Conservation (phyloP, 768 basidiomycete species). For the Phaffia australis region DNA sequence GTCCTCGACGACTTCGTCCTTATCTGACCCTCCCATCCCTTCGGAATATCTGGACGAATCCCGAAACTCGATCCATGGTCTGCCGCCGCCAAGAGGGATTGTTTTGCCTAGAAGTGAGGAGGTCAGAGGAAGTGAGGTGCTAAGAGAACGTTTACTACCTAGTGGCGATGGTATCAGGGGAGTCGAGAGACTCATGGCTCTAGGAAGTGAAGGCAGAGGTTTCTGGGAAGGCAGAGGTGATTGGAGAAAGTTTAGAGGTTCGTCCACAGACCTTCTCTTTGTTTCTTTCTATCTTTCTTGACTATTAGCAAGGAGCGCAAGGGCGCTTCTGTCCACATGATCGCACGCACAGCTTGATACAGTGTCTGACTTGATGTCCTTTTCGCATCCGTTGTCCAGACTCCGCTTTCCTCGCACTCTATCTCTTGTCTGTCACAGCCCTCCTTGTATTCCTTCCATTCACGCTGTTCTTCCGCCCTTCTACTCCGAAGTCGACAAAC, state of each 20-base stretch:
- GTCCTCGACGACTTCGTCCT: background rate
- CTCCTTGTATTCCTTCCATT: constrained; percentile 17
- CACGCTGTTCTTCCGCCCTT: constrained; percentile 14
- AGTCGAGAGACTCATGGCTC: constrained; percentile 4
- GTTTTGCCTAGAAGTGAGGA: background rate
- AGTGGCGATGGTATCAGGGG: background rate
- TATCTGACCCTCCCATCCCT: constrained; percentile 12
- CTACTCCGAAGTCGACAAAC: background rate
- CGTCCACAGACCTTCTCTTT: background rate
- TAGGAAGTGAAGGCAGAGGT: constrained; percentile 2
- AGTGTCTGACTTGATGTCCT: background rate
- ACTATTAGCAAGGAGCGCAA: too few relatives aligned
- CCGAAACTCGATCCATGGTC: background rate
- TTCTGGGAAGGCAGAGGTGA: constrained; percentile 20
- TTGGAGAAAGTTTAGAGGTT: constrained; percentile 23
- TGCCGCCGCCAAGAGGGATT: constrained; percentile 1
- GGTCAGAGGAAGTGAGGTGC: background rate
- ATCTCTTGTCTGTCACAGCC: constrained; percentile 12
- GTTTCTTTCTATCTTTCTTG: background rate
- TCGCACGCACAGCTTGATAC: too few relatives aligned
- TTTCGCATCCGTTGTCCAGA: background rate
- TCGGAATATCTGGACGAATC: constrained; percentile 16
- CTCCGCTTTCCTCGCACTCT: constrained; percentile 16
- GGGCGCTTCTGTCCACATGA: too few relatives aligned
- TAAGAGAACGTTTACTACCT: background rate